Base-by-base conservation (phyloP, 768 basidiomycete genomes). In the Mycena albidolilacea region DNA sequence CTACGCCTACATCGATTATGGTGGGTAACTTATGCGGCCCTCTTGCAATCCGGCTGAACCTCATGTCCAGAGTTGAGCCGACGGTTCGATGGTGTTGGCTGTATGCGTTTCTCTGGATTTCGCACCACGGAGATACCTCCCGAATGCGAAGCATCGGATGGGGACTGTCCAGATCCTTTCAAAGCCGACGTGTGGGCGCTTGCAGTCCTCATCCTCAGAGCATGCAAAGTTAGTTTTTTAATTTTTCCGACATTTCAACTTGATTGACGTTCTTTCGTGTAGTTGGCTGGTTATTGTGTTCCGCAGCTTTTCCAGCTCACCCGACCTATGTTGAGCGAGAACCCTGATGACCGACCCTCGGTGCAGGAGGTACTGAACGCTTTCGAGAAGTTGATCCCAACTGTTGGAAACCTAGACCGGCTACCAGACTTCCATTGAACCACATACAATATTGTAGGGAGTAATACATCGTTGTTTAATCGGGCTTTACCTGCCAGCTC, bases 91-190 rank as follows among this genome's bases (percentile, higher is more conserved):
- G 81, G 80, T 48, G 55, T 78, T 5, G 69, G 80, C 23, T 76
- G 78, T 62, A 85, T 88, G 8, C 77, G 82, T 37, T 80, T 91
- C 21, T 79, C 79, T 71, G 82, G 83, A 55, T 85, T 84, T 77
- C 86, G 89, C 15, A 88, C 89, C 23, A 92, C 93, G 21, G 93
- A 94, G 70, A 77, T 91, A 12, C 91, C 93, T 21, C 93, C 93
- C 14, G 93, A 95, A 80, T 87, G 89, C 61, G 92, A 91, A 75
- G 78, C 35, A 0, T 67, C 38, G 15, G 43, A 80, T 23, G 87
- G 86, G 21, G 86, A 85, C 55, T 79, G 77, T 63, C 77, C 79
- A 48, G 87, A 93, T 79, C 90, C 92, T 5, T 94, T 89, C 78
- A 93, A 92, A 81, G 82, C 92, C 9, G 93, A 95, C 77, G 87